Percentiles rank a stretch among this genome's conserved stretches.
Conservation (phyloP, 148 eudicot species). For the Chenopodium formosanum region DNA sequence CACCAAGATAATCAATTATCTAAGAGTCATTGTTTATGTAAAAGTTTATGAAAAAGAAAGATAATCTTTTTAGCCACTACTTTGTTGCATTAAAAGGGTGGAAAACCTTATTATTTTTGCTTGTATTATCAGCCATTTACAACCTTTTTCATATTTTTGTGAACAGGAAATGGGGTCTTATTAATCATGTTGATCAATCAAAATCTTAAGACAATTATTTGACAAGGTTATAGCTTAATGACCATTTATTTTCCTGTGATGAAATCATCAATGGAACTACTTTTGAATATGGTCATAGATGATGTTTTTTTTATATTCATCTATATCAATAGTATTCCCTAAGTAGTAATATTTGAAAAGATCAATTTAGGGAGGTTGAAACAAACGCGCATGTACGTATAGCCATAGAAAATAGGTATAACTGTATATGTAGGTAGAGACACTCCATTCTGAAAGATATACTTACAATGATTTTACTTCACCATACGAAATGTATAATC, state of each 20-base stretch:
- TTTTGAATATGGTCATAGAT: not conserved
- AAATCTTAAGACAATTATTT: not conserved
- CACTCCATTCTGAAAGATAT: no score
- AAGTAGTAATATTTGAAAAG: not conserved
- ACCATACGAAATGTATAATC: no score
- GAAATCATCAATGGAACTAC: no score
- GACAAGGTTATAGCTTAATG: not conserved
- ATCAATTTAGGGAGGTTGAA: not conserved
- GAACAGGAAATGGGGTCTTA: not conserved
- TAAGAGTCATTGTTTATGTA: conserved; percentile 20
- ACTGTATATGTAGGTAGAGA: no score
- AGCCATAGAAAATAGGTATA: no score
- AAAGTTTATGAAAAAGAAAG: conserved; percentile 22
- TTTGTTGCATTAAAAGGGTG: not conserved
- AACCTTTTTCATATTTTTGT: not conserved
- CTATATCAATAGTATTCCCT: not conserved
- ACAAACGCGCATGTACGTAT: not conserved
- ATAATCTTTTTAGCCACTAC: not conserved
- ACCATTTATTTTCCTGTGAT: not conserved
- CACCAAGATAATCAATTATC: not conserved
- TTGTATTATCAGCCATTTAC: not conserved
- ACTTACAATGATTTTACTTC: no score
- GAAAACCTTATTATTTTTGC: conserved; percentile 6
- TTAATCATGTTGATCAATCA: conserved; percentile 1
- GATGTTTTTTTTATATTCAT: not conserved